phyloP scores from a whole-genome alignment of 768 basidiomycete genomes.

The Amanita fuliginea region DNA sequence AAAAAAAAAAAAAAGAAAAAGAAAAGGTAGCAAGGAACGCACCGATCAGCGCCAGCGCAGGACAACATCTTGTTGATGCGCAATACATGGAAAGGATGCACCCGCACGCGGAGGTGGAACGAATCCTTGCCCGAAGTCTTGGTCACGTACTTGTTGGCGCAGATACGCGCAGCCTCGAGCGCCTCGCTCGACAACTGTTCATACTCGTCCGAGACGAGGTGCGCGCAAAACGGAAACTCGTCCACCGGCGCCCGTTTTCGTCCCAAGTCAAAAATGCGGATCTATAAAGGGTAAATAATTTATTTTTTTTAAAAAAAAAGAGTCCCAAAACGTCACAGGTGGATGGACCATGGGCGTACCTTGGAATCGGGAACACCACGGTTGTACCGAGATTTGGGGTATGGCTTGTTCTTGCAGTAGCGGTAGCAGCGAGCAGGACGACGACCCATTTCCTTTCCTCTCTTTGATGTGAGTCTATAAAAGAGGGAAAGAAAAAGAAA shows the following conservation, averaged over 20 bases:
- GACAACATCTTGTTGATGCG: slow-evolving; percentile 99
- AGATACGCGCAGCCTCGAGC: slow-evolving; percentile 96
- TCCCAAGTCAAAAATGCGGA: slow-evolving; percentile 92
- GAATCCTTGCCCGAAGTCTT: slow-evolving; percentile 98
- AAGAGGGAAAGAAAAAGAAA: not conserved
- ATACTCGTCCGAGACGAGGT: slow-evolving; percentile 96
- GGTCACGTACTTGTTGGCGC: slow-evolving; percentile 99
- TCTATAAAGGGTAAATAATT: slow-evolving; percentile 55
- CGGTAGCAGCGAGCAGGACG: slow-evolving; percentile 97
- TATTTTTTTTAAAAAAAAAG: too few relatives aligned
- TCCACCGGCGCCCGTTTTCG: slow-evolving; percentile 95
- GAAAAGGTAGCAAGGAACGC: slow-evolving; percentile 12
- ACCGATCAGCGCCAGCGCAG: slow-evolving; percentile 98
- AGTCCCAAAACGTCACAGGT: too few relatives aligned
- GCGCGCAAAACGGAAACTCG: slow-evolving; percentile 96
- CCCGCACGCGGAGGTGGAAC: slow-evolving; percentile 95
- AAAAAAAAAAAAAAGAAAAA: not conserved
- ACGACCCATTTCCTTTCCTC: slow-evolving; percentile 69
- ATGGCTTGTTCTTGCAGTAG: slow-evolving; percentile 99
- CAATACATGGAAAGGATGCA: slow-evolving; percentile 97
- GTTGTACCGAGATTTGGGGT: slow-evolving; percentile 92
- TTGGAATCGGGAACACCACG: slow-evolving; percentile 98
- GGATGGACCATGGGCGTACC: too few relatives aligned
- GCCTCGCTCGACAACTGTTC: slow-evolving; percentile 95
- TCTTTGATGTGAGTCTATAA: not conserved